A percentile compares a stretch with the other conserved stretches of the same genome.
phyloP scores from a whole-genome alignment of 805 yeast species.

The Metschnikowia drakensbergensis region DNA sequence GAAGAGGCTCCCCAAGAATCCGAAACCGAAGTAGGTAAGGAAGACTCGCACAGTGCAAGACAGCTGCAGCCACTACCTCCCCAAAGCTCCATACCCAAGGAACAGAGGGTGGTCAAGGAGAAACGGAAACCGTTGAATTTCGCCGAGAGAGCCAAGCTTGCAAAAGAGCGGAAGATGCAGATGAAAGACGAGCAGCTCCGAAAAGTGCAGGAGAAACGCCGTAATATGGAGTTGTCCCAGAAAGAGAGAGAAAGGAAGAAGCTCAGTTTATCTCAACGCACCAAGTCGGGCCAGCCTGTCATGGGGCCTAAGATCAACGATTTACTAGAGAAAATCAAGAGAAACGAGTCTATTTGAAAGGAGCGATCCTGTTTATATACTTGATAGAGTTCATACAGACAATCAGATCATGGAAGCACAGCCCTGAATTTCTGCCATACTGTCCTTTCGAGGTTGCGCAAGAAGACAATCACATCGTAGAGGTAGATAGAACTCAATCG shows the following conservation, averaged over 20 bases:
- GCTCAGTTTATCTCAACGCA: slow-evolving; percentile 44
- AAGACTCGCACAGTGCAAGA: slow-evolving; percentile 2
- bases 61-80: slow-evolving; percentile 23
- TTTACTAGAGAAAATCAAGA: slow-evolving; percentile 70
- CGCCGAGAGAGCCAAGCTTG: slow-evolving; percentile 44
- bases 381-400: not conserved
- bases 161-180: slow-evolving; percentile 45
- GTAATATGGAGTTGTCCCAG: slow-evolving; percentile 33
- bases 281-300: slow-evolving; percentile 78
- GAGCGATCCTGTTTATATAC: not conserved
- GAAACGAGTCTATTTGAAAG: slow-evolving; percentile 25
- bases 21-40: slow-evolving; percentile 12
- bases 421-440: not conserved
- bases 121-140: slow-evolving; percentile 35
- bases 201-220: slow-evolving; percentile 35
- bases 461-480: slow-evolving; percentile 31
- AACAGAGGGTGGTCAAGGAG: slow-evolving; percentile 18
- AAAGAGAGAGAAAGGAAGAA: slow-evolving; percentile 42
- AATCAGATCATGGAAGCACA: not conserved
- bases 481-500: slow-evolving; percentile 30
- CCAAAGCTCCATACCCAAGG: slow-evolving; percentile 8
- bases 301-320: slow-evolving; percentile 87
- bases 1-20: not conserved
- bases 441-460: slow-evolving; percentile 9
- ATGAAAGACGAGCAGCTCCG: slow-evolving; percentile 38